Evolutionary conservation across 2,329 filamentous ascomycete species (phyloP), one percentile per base, ranked within the genome.

Genomic region (Aspergillus sp.): DNA sequence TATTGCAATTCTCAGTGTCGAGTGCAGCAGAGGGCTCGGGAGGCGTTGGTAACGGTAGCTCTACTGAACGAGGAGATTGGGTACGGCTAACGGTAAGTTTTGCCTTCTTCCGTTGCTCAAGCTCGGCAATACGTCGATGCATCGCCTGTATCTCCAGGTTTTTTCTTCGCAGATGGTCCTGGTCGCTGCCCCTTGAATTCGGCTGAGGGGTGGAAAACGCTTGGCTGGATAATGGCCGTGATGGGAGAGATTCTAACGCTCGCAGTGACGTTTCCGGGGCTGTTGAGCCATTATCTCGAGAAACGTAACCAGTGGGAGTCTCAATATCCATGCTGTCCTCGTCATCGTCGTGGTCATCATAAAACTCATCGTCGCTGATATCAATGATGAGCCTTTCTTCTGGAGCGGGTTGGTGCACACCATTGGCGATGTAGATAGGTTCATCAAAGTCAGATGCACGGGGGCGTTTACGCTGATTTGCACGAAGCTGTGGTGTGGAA

Each of bases 311-410:
- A 1, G 75, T 67, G 3, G 69, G 71, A 5, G 65, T 61, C 47
- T 69, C 69, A n/a, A 68, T 57, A 4, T 71, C 68, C 72, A 73
- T 73, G n/a, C 58, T 51, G 20, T 69, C 65, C 11, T 62, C 65
- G 31, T 72, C 65, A 45, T 73, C 70, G 36, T 73, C 69, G 36
- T 42, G 18, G 55, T 74, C 70, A 4, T 67, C 71, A 52, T 76
- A 73, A 9, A 73, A 80, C 59, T 89, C 87, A 64, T 88, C 86
- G 29, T 96, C 93, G 70, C 91, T 96, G 45, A 96, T 88, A 64
- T 96, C 86, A 65, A 96, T 96, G 45, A 96, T 85, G 55, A 96
- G 84, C 2, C 84, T 84, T 53, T 87, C 82, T 24, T 88, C 82
- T 54, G 83, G 78, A 24, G 61, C 56, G 4, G 32, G 49, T n/a